Base-by-base conservation (phyloP, 495 filamentous ascomycete genomes). In the Penicillium lividum region DNA sequence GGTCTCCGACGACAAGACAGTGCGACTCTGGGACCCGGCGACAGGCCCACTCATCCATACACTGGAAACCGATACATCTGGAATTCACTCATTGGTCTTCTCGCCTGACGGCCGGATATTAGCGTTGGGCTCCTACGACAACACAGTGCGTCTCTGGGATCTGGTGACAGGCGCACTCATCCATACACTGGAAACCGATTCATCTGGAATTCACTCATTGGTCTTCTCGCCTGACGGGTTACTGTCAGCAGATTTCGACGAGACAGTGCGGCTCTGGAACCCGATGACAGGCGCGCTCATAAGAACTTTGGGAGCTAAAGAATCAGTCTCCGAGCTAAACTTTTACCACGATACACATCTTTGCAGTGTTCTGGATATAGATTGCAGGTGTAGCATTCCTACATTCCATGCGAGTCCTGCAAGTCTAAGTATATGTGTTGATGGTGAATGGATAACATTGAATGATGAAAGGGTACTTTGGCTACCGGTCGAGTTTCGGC, bases 61-160 rank as follows among this genome's bases (percentile, higher is more conserved):
- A 15, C 59, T 73, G 18, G 50, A 65, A 51, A 64, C 63, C 66
- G 45, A 72, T 51, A 7, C n/a, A 25, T 15, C 1, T 38, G 4
- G 46, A 31, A 5, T 72, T 47, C 34, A 4, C 0, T 62, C 62
- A 7, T 53, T 68, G 9, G 59, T 54, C 11, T 71, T 71, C 60
- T 75, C 71, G 10, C 59, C 61, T 1, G 64, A 69, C 15, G 68
- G 63, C 29, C 49, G 13, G n/a, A 31, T 59, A 7, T 43, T 71
- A 13, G 67, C 68, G 5, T 67, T 64, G 0, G 61, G 46, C 45
- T 67, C 57, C 18, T n/a, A n/a, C n/a, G 28, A 50, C 16, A 33
- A n/a, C 1, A 61, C 34, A 3, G 25, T 60, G 5, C 30, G 25
- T 11, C 47, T 62, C 28, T 62, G 54, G 59, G 54, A 58, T 18